Conservation (phyloP, 768 basidiomycete genomes). For the Tulasnella sp. region DNA sequence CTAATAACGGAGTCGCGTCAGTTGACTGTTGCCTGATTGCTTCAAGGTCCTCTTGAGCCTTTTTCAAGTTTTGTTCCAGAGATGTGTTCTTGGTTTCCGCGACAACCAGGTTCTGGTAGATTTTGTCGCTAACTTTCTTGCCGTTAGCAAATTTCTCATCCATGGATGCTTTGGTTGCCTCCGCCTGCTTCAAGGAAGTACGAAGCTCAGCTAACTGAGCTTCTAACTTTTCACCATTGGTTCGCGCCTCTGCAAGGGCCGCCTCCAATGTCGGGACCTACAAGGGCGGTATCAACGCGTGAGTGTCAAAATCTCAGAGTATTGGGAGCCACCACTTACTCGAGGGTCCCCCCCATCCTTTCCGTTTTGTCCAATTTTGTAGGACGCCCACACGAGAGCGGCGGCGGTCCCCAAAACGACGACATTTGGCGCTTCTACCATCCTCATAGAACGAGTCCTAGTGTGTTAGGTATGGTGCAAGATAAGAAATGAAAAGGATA, state of each 20-base stretch:
- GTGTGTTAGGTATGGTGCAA: too few species aligned
- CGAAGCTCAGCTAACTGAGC: not conserved
- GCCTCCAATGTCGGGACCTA: constrained; percentile 2
- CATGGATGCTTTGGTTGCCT: not conserved
- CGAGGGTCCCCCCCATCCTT: too few species aligned
- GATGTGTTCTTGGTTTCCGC: not conserved
- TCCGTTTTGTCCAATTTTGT: too few species aligned
- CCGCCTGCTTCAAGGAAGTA: not conserved
- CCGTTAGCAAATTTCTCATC: not conserved
- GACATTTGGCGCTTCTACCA: too few species aligned
- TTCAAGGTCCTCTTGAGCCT: constrained; percentile 3
- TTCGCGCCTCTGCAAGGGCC: not conserved
- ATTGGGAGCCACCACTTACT: not conserved
- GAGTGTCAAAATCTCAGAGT: not conserved
- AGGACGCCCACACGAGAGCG: too few species aligned
- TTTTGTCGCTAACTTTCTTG: not conserved
- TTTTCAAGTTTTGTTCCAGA: not conserved
- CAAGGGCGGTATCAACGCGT: not conserved
- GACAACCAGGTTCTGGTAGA: not conserved
- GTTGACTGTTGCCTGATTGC: too few species aligned
- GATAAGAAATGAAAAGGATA: too few species aligned
- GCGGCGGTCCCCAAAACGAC: too few species aligned
- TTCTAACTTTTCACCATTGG: not conserved
- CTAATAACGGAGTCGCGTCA: too few species aligned
- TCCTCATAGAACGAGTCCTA: too few species aligned